Evolutionary conservation across 129 eudicot genomes (phyloP).

Genomic region (Deinandra increscens): DNA sequence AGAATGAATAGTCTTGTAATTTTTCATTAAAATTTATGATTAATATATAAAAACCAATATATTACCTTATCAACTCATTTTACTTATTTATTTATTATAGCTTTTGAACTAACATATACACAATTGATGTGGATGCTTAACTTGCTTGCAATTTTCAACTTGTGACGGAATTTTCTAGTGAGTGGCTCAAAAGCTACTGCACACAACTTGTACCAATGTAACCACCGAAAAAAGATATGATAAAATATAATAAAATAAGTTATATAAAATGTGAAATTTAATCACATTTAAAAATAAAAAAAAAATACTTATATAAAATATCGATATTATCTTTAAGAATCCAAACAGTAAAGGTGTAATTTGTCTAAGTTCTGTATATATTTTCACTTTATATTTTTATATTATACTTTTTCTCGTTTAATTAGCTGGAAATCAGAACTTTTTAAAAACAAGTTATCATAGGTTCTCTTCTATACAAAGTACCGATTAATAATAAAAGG

Average conservation of each 20-base stretch:
- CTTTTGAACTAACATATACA: conserved; percentile 22
- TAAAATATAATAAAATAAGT: not conserved
- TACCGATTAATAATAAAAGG: not conserved
- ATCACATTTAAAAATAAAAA: no score
- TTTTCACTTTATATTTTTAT: no score
- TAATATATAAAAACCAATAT: not conserved
- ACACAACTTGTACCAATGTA: conserved; percentile 34
- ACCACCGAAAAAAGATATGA: conserved; percentile 10
- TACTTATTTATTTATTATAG: not conserved
- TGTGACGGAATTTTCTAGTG: conserved; percentile 36
- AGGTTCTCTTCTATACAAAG: not conserved
- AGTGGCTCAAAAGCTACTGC: conserved; percentile 41
- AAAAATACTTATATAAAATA: not conserved
- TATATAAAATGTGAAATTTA: not conserved
- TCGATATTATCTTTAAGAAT: not conserved
- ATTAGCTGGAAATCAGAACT: no score
- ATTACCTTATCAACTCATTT: not conserved
- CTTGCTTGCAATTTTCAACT: conserved; percentile 33
- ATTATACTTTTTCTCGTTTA: no score
- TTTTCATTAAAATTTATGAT: not conserved
- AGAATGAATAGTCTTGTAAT: no score
- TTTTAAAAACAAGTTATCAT: no score
- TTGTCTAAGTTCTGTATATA: no score
- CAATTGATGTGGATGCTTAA: conserved; percentile 30
- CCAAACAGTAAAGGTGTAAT: not conserved